Evolutionary conservation across 2,329 filamentous ascomycete genomes (phyloP).

Genomic region (Neodidymelliopsis sp.): DNA sequence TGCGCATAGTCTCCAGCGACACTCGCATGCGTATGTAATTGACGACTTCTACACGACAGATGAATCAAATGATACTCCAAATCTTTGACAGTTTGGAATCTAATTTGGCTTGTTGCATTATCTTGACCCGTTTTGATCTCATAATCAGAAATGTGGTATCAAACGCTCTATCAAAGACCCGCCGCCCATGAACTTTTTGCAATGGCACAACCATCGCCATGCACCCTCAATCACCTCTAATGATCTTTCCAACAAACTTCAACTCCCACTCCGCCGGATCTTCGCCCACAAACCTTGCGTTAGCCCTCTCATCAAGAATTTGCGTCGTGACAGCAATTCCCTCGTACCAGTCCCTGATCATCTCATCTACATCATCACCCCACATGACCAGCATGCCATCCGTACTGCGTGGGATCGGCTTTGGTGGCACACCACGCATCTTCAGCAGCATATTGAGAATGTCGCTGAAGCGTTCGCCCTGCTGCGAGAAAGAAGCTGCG

Average conservation of each 20-base stretch:
- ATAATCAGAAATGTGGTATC: slow-evolving; percentile 3
- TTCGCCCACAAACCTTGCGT: slow-evolving; percentile 40
- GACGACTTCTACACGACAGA: slow-evolving; percentile 17
- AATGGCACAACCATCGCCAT: background rate
- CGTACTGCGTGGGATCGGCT: slow-evolving; percentile 39
- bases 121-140: background rate
- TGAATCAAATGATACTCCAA: slow-evolving; percentile 16
- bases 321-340: slow-evolving; percentile 39
- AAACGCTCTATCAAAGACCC: slow-evolving; percentile 8
- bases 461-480: slow-evolving; percentile 66
- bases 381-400: slow-evolving; percentile 48
- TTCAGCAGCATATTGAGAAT: slow-evolving; percentile 65
- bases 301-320: slow-evolving; percentile 37
- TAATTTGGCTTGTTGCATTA: background rate
- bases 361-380: slow-evolving; percentile 42
- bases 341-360: slow-evolving; percentile 47
- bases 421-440: slow-evolving; percentile 61
- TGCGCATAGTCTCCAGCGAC: slow-evolving; percentile 4
- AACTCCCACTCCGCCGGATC: slow-evolving; percentile 48
- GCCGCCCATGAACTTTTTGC: slow-evolving; percentile 1
- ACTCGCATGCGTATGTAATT: slow-evolving; percentile 11
- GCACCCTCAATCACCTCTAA: slow-evolving; percentile 31
- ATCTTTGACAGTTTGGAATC: background rate
- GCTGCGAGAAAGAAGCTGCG: slow-evolving; percentile 60
- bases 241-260: slow-evolving; percentile 48